Evolutionary conservation across 1,284 basidiomycete species (phyloP).

Genomic region (Trichosporon asahii): DNA sequence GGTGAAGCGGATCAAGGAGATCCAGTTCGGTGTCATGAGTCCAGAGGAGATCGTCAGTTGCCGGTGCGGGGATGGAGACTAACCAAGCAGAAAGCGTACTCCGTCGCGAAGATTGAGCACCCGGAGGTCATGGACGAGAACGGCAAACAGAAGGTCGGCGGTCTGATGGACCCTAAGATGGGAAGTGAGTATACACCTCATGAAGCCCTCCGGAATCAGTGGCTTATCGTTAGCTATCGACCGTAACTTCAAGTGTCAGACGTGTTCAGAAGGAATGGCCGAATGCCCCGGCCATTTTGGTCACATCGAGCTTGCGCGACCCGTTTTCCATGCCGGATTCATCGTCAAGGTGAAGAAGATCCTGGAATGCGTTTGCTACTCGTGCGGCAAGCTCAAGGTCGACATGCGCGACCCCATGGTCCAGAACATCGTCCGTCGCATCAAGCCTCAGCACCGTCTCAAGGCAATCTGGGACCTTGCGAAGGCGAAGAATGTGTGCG

Average conservation of each 20-base stretch:
- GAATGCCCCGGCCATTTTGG: constrained; percentile 98
- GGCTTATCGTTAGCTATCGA: constrained; percentile 65
- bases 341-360: constrained; percentile 99
- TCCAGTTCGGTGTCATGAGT: constrained; percentile 98
- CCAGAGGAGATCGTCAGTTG: constrained; percentile 98
- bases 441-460: constrained; percentile 84
- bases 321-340: constrained; percentile 97
- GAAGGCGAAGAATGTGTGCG: constrained; percentile 70
- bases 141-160: constrained; percentile 81
- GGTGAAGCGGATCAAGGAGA: constrained; percentile 89
- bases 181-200: constrained; percentile 59
- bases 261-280: constrained; percentile 97
- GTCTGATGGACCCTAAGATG: constrained; percentile 96
- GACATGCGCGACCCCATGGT: constrained; percentile 83
- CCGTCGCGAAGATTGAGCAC: constrained; percentile 96
- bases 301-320: constrained; percentile 95
- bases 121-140: constrained; percentile 98
- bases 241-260: constrained; percentile 99
- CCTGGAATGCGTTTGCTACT: constrained; percentile 95
- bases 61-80: background rate
- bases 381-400: constrained; percentile 96
- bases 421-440: constrained; percentile 74
- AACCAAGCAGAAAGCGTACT: constrained; percentile 79
- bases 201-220: constrained; percentile 21
- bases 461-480: constrained; percentile 72